phyloP scores from a whole-genome alignment of 768 basidiomycete species.

The Russula brevipes region DNA sequence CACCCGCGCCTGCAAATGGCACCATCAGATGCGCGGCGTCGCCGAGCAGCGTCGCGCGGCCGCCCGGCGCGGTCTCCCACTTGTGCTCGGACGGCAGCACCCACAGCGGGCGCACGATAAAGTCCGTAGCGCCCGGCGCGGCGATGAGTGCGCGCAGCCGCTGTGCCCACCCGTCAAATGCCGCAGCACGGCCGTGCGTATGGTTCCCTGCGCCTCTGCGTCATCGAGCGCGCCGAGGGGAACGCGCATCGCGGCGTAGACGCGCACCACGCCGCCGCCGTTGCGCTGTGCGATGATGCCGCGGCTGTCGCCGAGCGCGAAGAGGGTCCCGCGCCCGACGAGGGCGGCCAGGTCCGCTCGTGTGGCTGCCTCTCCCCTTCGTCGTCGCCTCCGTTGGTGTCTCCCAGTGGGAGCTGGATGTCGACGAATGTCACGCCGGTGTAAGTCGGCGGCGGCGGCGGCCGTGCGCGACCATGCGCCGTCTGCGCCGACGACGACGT shows the following conservation, averaged over 20 bases:
- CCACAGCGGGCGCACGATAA: slow-evolving; percentile 23
- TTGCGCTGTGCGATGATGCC: slow-evolving; percentile 35
- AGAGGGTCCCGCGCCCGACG: slow-evolving; percentile 32
- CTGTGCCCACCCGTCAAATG: slow-evolving; percentile 9
- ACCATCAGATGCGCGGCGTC: slow-evolving; percentile 39
- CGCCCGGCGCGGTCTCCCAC: slow-evolving; percentile 21
- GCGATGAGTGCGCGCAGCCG: slow-evolving; percentile 20
- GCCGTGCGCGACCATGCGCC: slow-evolving; percentile 40
- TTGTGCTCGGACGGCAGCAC: slow-evolving; percentile 17
- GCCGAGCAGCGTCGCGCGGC: slow-evolving; percentile 29
- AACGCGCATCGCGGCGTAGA: slow-evolving; percentile 9
- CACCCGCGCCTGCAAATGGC: slow-evolving; percentile 37
- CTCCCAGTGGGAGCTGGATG: slow-evolving; percentile 27
- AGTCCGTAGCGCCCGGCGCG: slow-evolving; percentile 7
- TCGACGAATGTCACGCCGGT: slow-evolving; percentile 29
- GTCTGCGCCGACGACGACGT: slow-evolving; percentile 37
- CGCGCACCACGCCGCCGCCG: slow-evolving; percentile 26
- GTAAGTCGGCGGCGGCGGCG: no score
- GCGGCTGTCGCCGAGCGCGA: slow-evolving; percentile 28
- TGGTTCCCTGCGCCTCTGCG: background rate
- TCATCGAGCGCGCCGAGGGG: slow-evolving; percentile 4
- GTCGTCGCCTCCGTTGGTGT: background rate
- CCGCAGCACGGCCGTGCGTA: background rate
- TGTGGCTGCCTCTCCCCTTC: background rate
- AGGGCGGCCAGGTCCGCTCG: background rate